These are phyloP conservation scores for Cordyceps fumosorosea DNA, from an alignment of 2,329 filamentous ascomycete species.

Conservation along the genomic window DNA sequence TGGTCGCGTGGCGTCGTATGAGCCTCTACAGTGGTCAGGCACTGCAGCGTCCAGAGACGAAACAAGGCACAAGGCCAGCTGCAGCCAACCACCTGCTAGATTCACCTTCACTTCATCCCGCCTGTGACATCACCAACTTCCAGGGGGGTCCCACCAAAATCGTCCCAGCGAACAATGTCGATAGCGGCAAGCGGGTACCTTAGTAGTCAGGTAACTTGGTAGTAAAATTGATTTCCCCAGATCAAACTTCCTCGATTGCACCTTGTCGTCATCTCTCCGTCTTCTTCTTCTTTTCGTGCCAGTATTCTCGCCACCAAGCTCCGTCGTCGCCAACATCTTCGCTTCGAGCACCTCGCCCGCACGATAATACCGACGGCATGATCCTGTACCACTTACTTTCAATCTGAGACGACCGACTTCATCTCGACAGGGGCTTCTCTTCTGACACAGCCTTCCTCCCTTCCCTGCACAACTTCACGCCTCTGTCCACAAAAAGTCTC, in stretches of 20 bases:
- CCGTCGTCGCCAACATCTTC: neutral
- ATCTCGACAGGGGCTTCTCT: neutral
- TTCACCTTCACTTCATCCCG: neutral
- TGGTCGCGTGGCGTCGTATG: neutral
- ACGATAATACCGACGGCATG: neutral
- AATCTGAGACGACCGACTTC: neutral
- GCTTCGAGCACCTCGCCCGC: neutral
- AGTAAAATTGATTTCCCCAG: neutral
- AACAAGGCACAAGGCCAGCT: neutral
- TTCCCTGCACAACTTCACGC: neutral
- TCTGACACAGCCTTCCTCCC: neutral
- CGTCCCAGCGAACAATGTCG: neutral
- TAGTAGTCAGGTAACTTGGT: too few species aligned
- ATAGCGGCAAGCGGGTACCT: neutral
- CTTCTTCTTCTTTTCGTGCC: neutral
- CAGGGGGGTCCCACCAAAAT: conserved; percentile 9
- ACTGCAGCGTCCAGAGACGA: neutral
- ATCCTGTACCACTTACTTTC: neutral
- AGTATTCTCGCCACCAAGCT: neutral
- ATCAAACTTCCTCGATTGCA: neutral
- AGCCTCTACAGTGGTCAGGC: neutral
- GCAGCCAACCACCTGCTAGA: neutral
- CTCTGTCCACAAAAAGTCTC: neutral
- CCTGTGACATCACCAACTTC: conserved; percentile 9
- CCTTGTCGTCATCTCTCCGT: neutral